Base-by-base conservation (phyloP, 768 basidiomycete species). In the Multifurca ochricompacta region DNA sequence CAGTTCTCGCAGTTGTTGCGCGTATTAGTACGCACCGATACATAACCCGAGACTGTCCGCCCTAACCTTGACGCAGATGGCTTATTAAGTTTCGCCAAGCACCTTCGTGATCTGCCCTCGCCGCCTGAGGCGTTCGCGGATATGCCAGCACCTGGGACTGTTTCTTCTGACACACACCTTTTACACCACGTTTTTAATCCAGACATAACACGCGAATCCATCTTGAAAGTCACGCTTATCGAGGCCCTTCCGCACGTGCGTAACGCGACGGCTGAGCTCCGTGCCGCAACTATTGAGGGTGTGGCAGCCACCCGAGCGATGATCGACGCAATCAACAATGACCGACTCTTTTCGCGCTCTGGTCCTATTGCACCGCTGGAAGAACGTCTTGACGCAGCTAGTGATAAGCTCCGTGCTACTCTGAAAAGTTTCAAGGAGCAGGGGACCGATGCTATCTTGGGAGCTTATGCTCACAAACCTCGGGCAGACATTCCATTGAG, bases 191-290 rank as follows among this genome's bases (percentile, higher is more conserved):
- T 71, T 31, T 65, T 63, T 41, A 56, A 58, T 7, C 59, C 59
- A 18, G 63, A 71, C 54, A 19, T 40, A 44, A 41, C 61, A 2
- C 64, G 62, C 23, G 73, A 74, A 54, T 44, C 59, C 5, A 49
- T 62, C 18, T 59, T 69, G 58, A 44, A 50, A 11, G 61, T 73
- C n/a, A 66, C 66, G 25, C 62, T 72, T 21, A 36, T 47, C 6
- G 70, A 74, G 52, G 51, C 73, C 4, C 49, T 74, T n/a, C 72
- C 73, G 2, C 54, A 60, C 31, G 55, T 76, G 49, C 65, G 66
- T 3, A 60, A 65, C 14, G 63, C 67, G 13, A 75, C 75, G 4
- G 39, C 56, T 1, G 68, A 69, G 6, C 62, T 76, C 7, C 70
- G 74, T 5, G 51, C 51, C 2, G 70, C 74, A 0, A 65, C 63